Conservation (phyloP, 768 basidiomycete species). For the Epithele typhae region DNA sequence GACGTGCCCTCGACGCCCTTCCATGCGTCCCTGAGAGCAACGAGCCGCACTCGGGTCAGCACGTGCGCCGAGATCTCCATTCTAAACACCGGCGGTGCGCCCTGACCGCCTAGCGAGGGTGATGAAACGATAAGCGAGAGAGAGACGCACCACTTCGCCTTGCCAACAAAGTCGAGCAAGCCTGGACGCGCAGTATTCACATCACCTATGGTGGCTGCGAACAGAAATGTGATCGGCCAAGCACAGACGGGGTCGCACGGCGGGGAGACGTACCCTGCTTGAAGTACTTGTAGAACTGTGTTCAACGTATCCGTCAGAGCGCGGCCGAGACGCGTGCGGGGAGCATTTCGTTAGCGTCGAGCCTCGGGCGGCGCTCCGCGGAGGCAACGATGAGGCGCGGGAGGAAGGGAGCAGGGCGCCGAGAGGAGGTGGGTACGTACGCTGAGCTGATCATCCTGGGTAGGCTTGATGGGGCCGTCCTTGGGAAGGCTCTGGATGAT, state of each 20-base stretch:
- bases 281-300: constrained; percentile 88
- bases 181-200: constrained; percentile 62
- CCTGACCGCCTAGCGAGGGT: too few relatives aligned
- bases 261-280: constrained; percentile 70
- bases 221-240: neutral
- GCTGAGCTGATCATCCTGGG: constrained; percentile 68
- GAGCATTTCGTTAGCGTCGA: too few relatives aligned
- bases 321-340: too few relatives aligned
- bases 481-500: constrained; percentile 70
- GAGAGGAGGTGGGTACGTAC: constrained; percentile 42
- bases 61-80: constrained; percentile 1
- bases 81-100: too few relatives aligned
- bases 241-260: neutral
- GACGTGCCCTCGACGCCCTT: constrained; percentile 62
- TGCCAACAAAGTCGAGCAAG: constrained; percentile 80
- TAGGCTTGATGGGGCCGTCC: constrained; percentile 76
- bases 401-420: constrained; percentile 1
- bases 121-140: neutral
- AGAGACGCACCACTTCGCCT: constrained; percentile 77
- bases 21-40: constrained; percentile 85
- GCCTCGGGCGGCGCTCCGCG: too few relatives aligned
- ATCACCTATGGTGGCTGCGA: constrained; percentile 69
- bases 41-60: neutral
- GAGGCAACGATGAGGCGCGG: neutral
- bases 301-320: neutral